phyloP scores from a whole-genome alignment of 2,329 filamentous ascomycete genomes.

The Lasiodiplodia theobromae region DNA sequence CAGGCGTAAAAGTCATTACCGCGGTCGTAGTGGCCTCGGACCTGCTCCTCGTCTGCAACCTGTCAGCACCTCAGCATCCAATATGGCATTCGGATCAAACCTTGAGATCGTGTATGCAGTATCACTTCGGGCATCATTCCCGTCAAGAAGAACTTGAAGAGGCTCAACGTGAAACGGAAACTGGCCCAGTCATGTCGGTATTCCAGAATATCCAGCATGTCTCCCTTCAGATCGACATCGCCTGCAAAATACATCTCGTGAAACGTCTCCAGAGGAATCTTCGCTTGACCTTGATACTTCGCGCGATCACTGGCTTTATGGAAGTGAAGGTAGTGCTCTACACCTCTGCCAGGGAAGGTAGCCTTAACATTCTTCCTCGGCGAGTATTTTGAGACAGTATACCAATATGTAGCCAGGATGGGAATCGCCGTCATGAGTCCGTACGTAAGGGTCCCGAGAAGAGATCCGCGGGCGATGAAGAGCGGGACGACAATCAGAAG shows the following conservation, averaged over 20 bases:
- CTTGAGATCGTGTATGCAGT: slow-evolving; percentile 89
- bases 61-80: too few relatives aligned
- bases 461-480: slow-evolving; percentile 83
- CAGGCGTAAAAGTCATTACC: slow-evolving; percentile 98
- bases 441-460: slow-evolving; percentile 55
- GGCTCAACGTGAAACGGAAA: slow-evolving; percentile 84
- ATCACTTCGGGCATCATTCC: slow-evolving; percentile 89
- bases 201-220: slow-evolving; percentile 86
- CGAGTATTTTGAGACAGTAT: slow-evolving; percentile 77
- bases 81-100: slow-evolving; percentile 47
- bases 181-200: slow-evolving; percentile 97
- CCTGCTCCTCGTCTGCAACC: slow-evolving; percentile 86
- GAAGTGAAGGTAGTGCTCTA: slow-evolving; percentile 91
- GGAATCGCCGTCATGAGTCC: slow-evolving; percentile 79
- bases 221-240: slow-evolving; percentile 93
- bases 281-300: slow-evolving; percentile 79
- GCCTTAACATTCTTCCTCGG: slow-evolving; percentile 94
- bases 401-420: slow-evolving; percentile 83
- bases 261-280: slow-evolving; percentile 91
- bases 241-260: slow-evolving; percentile 98
- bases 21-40: slow-evolving; percentile 95
- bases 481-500: slow-evolving; percentile 75
- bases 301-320: slow-evolving; percentile 65
- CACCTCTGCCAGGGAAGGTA: slow-evolving; percentile 80
- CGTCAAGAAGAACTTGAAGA: slow-evolving; percentile 88